phyloP scores from a whole-genome alignment of 192 early-diverging fungal genomes.

The Backusella circina region DNA sequence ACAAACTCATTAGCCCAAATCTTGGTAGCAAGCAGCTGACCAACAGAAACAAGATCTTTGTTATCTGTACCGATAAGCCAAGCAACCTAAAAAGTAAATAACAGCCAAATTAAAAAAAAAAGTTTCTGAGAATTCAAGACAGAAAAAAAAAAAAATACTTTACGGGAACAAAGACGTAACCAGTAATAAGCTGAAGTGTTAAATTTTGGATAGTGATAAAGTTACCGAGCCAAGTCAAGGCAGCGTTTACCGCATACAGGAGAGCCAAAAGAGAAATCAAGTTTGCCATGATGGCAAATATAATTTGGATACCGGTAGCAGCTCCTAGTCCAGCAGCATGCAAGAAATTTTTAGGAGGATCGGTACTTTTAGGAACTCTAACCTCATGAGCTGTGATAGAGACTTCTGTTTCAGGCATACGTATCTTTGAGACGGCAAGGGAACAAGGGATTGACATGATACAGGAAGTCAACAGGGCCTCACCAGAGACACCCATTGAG shows the following conservation, averaged over 20 bases:
- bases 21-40: constrained; percentile 67
- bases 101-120: not conserved
- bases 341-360: constrained; percentile 70
- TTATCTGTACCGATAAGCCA: constrained; percentile 48
- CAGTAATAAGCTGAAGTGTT: constrained; percentile 65
- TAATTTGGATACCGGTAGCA: constrained; percentile 73
- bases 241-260: constrained; percentile 61
- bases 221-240: constrained; percentile 68
- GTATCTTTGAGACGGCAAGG: constrained; percentile 80
- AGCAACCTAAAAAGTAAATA: constrained; percentile 42
- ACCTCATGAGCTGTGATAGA: constrained; percentile 73
- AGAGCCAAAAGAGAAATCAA: constrained; percentile 77
- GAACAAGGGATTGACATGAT: constrained; percentile 90
- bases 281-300: constrained; percentile 69
- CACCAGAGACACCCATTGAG: constrained; percentile 61
- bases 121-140: not conserved
- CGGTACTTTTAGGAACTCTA: constrained; percentile 46
- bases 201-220: constrained; percentile 55
- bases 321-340: constrained; percentile 84
- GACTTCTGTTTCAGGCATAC: constrained; percentile 81
- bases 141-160: not conserved
- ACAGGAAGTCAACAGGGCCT: constrained; percentile 77
- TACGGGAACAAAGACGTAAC: constrained; percentile 77
- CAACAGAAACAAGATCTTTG: constrained; percentile 47
- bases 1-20: constrained; percentile 87